These are phyloP conservation scores for Forsythia viridissima DNA, from an alignment of 257 asterid species.

Conservation along the genomic window DNA sequence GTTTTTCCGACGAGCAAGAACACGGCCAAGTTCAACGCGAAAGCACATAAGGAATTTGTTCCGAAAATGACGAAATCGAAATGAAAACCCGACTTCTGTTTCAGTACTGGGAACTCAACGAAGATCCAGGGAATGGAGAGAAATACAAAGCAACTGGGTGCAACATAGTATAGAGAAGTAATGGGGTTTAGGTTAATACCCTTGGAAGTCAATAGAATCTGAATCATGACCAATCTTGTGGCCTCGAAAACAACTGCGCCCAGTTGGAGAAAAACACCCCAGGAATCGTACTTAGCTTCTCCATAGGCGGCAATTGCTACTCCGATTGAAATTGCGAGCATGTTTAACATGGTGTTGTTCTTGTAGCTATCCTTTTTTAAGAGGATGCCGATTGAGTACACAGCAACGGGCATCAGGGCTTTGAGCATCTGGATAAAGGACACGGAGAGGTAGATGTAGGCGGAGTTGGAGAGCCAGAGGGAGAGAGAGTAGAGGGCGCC, in stretches of 20 bases:
- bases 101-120: constrained; percentile 32
- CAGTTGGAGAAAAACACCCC: constrained; percentile 30
- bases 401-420: constrained; percentile 40
- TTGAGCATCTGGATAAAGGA: constrained; percentile 42
- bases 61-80: constrained; percentile 34
- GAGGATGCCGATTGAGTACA: constrained; percentile 34
- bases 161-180: constrained; percentile 38
- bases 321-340: constrained; percentile 35
- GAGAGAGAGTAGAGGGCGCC: constrained; percentile 39
- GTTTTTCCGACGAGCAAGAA: constrained; percentile 39
- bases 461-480: constrained; percentile 41
- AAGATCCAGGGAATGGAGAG: constrained; percentile 35
- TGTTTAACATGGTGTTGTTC: constrained; percentile 29
- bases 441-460: constrained; percentile 38
- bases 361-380: constrained; percentile 27
- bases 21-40: constrained; percentile 37
- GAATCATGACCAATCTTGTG: constrained; percentile 37
- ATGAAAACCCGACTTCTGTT: constrained; percentile 16
- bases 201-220: constrained; percentile 32
- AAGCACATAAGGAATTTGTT: constrained; percentile 35
- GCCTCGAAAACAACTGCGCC: constrained; percentile 39
- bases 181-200: constrained; percentile 35
- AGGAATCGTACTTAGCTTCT: constrained; percentile 32
- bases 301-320: constrained; percentile 36
- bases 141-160: constrained; percentile 35